Base-by-base conservation (phyloP, 208 protist genomes). In the Leishmania martiniquensis region DNA sequence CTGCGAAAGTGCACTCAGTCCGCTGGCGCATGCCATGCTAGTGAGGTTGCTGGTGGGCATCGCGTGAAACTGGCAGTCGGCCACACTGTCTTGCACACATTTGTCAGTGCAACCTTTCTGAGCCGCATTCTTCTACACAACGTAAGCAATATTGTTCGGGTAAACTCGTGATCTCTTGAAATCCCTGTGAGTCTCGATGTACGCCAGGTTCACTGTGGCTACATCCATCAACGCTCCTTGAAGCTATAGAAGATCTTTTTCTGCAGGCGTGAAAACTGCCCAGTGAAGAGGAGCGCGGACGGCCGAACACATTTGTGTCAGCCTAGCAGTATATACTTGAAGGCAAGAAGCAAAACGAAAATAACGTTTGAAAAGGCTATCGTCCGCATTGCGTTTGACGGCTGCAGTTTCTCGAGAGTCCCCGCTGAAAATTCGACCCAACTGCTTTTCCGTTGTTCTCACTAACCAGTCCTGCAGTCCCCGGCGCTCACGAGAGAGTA, bases 21-120 rank as follows among this genome's bases (percentile, higher is more conserved):
- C 93, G 47, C 86, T 95, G 5, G 89, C 83, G 76, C 95, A 98
- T 17, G 92, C 95, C 86, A 93, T 92, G 42, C 92, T 96, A 37
- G 93, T 94, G 59, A 89, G 79, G 72, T 95, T 85, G 15, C 83
- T 93, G 1, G 87, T 87, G 74, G n/a, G 10, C 47, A 17, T 51
- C 47, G 15, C 15, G 47, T 7, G 10, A 7, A 17, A 51, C 47
- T 51, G 47, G 47, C 1, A 13, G 47, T 13, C 15, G 47, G 32
- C 9, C 54, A 59, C 25, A 10, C n/a, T 59, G 6, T 59, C 54
- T 2, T 3, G 54, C 54, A n/a, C 54, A n/a, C 54, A 59, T 20
- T 29, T 59, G 54, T 59, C 25, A 32, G 54, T n/a, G 4, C 25
- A 32, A 12, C 54, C 25, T 10, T 59, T 17, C 17, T n/a, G 51